These are phyloP conservation scores for Omphalea diandra DNA, from an alignment of 441 rosid genomes.

Conservation along the genomic window DNA sequence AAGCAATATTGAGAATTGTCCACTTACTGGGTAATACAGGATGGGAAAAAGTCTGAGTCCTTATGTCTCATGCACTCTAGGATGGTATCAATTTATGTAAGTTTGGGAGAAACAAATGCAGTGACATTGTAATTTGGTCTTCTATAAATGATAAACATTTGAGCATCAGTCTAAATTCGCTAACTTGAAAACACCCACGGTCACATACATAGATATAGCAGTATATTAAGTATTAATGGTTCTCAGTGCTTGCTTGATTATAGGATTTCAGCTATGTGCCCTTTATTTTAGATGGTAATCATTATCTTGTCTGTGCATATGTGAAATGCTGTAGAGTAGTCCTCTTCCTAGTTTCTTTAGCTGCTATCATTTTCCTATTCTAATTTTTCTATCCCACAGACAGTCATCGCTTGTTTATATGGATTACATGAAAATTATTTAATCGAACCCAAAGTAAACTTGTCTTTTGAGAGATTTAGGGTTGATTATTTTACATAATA, in stretches of 20 bases:
- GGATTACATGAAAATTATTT: neutral
- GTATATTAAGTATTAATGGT: neutral
- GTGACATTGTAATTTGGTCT: neutral
- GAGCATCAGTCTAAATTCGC: neutral
- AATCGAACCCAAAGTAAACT: neutral
- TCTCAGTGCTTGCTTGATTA: neutral
- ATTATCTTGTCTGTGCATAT: neutral
- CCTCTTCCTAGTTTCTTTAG: neutral
- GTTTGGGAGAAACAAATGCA: neutral
- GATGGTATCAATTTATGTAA: slow-evolving; percentile 1
- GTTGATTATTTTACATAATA: neutral
- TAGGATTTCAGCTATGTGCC: neutral
- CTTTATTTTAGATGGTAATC: neutral
- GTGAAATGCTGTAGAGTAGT: neutral
- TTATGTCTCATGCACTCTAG: neutral
- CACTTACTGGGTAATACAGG: neutral
- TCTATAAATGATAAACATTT: neutral
- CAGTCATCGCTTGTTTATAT: neutral
- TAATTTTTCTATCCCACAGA: neutral
- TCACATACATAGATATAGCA: neutral
- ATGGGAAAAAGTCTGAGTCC: neutral
- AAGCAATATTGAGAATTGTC: neutral
- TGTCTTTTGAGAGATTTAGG: neutral
- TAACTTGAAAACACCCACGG: neutral
- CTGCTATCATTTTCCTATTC: neutral